These are phyloP conservation scores for Allium cepa DNA, from an alignment of 106 monocot genomes.

Conservation along the genomic window DNA sequence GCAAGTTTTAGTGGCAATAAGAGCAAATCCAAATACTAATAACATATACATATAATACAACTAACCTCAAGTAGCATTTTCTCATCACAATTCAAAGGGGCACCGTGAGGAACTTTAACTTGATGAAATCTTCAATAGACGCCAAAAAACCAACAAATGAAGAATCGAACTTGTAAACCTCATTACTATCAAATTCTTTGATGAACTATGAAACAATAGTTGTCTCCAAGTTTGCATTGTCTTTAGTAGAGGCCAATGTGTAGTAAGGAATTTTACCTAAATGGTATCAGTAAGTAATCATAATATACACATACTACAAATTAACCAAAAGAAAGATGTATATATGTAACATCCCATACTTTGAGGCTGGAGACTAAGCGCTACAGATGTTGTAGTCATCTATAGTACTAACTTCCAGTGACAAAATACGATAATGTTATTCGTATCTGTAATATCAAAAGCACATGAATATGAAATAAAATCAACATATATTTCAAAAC, in stretches of 20 bases:
- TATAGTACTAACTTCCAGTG: too few species aligned
- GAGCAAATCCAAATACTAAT: too few species aligned
- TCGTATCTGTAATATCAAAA: too few species aligned
- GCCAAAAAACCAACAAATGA: conserved; percentile 67
- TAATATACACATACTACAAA: neutral
- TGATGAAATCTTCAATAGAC: conserved; percentile 59
- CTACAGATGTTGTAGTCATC: too few species aligned
- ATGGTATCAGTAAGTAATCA: neutral
- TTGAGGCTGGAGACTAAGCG: too few species aligned
- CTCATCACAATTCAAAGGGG: conserved; percentile 63
- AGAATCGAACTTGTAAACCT: conserved; percentile 68
- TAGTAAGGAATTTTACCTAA: conserved; percentile 96
- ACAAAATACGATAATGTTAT: too few species aligned
- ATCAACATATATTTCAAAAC: too few species aligned
- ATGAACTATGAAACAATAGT: conserved; percentile 63
- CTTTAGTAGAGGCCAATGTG: conserved; percentile 61
- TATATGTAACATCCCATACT: conserved; percentile 9
- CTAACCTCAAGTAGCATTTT: conserved; percentile 64
- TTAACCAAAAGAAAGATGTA: neutral
- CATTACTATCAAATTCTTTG: conserved; percentile 85
- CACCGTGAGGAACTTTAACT: conserved; percentile 60
- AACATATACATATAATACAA: too few species aligned
- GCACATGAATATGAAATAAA: too few species aligned
- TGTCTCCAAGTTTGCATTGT: conserved; percentile 22
- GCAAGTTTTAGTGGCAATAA: too few species aligned